phyloP scores from a whole-genome alignment of 176 grass and related monocot species.

The Hsuehochloa calcarea region DNA sequence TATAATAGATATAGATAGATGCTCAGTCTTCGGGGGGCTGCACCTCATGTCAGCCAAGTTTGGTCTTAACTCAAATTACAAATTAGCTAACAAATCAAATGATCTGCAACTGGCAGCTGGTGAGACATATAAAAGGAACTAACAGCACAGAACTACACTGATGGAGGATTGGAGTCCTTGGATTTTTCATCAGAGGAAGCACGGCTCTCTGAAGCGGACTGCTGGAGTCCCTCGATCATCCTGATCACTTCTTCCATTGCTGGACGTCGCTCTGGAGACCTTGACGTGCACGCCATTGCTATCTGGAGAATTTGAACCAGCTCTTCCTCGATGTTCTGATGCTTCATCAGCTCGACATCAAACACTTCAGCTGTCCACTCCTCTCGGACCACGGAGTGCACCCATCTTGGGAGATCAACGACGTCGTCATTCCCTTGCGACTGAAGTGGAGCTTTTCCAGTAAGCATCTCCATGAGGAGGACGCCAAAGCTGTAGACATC shows the following conservation, averaged over 20 bases:
- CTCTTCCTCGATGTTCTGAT: slow-evolving; percentile 78
- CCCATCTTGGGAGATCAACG: slow-evolving; percentile 76
- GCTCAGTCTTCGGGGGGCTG: slow-evolving; percentile 2
- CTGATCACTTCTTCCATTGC: slow-evolving; percentile 78
- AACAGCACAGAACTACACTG: background rate
- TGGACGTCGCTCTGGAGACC: slow-evolving; percentile 60
- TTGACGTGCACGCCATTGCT: slow-evolving; percentile 69
- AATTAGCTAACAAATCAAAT: slow-evolving; percentile 42
- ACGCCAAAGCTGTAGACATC: slow-evolving; percentile 92
- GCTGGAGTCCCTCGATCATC: slow-evolving; percentile 79
- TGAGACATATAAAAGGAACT: background rate
- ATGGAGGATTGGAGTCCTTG: slow-evolving; percentile 46
- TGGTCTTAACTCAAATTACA: slow-evolving; percentile 31
- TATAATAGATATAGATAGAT: background rate
- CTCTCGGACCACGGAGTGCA: slow-evolving; percentile 92
- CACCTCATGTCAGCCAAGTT: slow-evolving; percentile 19
- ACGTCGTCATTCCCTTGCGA: slow-evolving; percentile 85
- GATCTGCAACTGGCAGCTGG: background rate
- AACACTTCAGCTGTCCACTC: slow-evolving; percentile 99
- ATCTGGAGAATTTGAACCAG: slow-evolving; percentile 91
- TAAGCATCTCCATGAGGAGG: slow-evolving; percentile 89
- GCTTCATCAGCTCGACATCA: slow-evolving; percentile 65
- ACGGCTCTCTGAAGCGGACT: slow-evolving; percentile 54
- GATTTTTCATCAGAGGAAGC: slow-evolving; percentile 57
- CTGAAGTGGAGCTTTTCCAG: slow-evolving; percentile 75